Evolutionary conservation across 768 basidiomycete genomes (phyloP).

Genomic region (Gelatoporia subvermispora): DNA sequence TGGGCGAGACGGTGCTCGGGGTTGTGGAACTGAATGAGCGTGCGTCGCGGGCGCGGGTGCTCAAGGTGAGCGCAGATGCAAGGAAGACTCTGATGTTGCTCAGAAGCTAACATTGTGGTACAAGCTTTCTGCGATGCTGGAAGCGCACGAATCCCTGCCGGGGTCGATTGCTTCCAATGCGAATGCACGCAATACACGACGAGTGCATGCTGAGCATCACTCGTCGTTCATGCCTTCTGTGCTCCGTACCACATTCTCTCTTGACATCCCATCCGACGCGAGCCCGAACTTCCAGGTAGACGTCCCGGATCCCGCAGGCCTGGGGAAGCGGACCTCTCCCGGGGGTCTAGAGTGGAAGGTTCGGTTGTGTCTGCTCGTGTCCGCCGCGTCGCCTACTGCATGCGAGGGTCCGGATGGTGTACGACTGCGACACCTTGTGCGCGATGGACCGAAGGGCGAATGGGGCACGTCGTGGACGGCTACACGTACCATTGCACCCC

Average conservation of each 20-base stretch:
- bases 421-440: slow-evolving; percentile 45
- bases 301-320: slow-evolving; percentile 31
- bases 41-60: slow-evolving; percentile 63
- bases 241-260: slow-evolving; percentile 75
- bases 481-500: slow-evolving; percentile 50
- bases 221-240: slow-evolving; percentile 70
- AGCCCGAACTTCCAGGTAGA: slow-evolving; percentile 79
- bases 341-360: slow-evolving; percentile 94
- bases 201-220: slow-evolving; percentile 84
- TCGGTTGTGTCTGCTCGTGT: slow-evolving; percentile 79
- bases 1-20: slow-evolving; percentile 90
- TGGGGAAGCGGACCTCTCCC: slow-evolving; percentile 11
- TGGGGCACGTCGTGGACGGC: slow-evolving; percentile 73
- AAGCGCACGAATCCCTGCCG: slow-evolving; percentile 83
- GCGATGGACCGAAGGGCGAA: slow-evolving; percentile 58
- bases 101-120: background rate
- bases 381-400: slow-evolving; percentile 49
- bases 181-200: slow-evolving; percentile 49
- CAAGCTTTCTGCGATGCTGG: slow-evolving; percentile 83
- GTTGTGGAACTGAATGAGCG: slow-evolving; percentile 83
- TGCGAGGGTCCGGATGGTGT: slow-evolving; percentile 46
- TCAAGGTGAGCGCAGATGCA: slow-evolving; percentile 80
- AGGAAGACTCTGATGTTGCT: background rate
- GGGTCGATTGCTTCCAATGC: slow-evolving; percentile 46
- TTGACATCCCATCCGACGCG: slow-evolving; percentile 91